Evolutionary conservation across 2,329 filamentous ascomycete species (phyloP).

Genomic region (Penicillium paneum): DNA sequence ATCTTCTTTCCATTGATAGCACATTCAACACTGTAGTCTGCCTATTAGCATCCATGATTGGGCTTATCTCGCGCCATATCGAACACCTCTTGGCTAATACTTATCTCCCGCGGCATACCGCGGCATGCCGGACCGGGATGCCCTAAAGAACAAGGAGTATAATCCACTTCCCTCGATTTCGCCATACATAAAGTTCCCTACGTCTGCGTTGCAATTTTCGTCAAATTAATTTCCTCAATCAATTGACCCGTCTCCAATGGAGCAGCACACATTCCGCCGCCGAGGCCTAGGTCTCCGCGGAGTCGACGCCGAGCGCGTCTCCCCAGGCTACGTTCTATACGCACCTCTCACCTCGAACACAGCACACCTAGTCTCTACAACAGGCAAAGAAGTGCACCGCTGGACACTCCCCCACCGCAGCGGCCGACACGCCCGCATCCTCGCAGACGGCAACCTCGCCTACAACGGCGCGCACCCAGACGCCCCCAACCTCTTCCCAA

Average conservation of each 20-base stretch:
- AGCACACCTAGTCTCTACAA: conserved; percentile 41
- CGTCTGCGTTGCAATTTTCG: background rate
- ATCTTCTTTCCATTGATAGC: background rate
- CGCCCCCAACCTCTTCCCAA: conserved; percentile 40
- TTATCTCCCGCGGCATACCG: conserved; percentile 25
- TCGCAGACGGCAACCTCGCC: conserved; percentile 46
- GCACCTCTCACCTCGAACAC: conserved; percentile 43
- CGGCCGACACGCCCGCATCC: conserved; percentile 46
- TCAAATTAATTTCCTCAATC: background rate
- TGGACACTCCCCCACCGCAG: conserved; percentile 45
- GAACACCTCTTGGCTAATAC: conserved; percentile 2
- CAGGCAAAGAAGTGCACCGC: conserved; percentile 43
- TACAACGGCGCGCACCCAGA: conserved; percentile 44
- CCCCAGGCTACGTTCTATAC: conserved; percentile 44
- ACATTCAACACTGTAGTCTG: background rate
- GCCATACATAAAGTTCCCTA: background rate
- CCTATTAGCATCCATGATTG: conserved; percentile 14
- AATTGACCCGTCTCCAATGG: conserved; percentile 29
- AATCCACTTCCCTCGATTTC: background rate
- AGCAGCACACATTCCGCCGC: conserved; percentile 45
- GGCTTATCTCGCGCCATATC: conserved; percentile 21
- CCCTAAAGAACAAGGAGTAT: conserved; percentile 9
- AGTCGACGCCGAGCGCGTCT: conserved; percentile 37
- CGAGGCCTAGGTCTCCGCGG: conserved; percentile 43
- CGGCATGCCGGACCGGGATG: conserved; percentile 21